Percentiles rank a stretch among this genome's conserved stretches.
Evolutionary conservation across 345 rosid genomes (phyloP).

Genomic region (Eucalyptus urophylla): DNA sequence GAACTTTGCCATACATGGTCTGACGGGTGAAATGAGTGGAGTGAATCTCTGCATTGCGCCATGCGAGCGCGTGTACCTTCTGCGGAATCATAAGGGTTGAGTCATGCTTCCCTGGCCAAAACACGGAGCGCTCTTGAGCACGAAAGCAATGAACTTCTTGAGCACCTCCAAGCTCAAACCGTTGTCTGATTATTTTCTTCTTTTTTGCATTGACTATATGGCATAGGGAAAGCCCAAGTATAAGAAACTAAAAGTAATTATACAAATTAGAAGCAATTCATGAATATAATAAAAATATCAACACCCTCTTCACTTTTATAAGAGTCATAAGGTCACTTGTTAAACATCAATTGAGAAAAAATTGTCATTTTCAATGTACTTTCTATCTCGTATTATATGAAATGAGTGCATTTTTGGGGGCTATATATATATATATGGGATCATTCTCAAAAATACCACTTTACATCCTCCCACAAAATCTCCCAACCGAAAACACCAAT

Average conservation of each 20-base stretch:
- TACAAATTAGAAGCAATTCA: neutral
- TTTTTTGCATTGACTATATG: neutral
- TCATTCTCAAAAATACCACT: neutral
- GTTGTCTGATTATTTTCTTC: neutral
- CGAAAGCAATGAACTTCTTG: neutral
- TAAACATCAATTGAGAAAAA: neutral
- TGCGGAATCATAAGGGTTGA: neutral
- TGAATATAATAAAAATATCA: neutral
- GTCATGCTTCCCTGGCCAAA: neutral
- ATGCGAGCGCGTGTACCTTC: neutral
- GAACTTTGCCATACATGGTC: neutral
- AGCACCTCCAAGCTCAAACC: neutral
- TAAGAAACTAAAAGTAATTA: neutral
- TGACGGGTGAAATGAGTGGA: neutral
- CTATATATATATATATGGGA: neutral
- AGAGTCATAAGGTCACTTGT: neutral
- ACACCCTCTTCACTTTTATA: neutral
- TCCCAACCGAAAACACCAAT: neutral
- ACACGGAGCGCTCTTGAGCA: rapidly evolving
- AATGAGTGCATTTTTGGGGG: neutral
- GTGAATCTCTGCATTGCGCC: neutral
- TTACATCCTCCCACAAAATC: neutral
- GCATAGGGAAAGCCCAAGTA: rapidly evolving
- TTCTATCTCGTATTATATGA: neutral
- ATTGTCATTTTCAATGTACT: neutral